These are phyloP conservation scores for Blastobotrys malaysiensis DNA, from an alignment of 1,139 yeast genomes.

Conservation along the genomic window DNA sequence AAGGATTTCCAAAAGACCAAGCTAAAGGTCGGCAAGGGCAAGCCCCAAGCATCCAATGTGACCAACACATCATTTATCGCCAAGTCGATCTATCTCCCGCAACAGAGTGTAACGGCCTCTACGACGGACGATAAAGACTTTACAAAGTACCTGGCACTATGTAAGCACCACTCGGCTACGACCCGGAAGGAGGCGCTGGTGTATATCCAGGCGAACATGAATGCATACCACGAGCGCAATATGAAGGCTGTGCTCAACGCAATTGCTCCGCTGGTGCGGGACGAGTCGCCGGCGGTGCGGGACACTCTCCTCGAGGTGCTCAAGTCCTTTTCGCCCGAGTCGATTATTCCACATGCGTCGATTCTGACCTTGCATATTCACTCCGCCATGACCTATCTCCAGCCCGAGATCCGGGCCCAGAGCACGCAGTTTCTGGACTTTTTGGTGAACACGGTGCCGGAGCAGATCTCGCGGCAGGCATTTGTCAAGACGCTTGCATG, in stretches of 20 bases:
- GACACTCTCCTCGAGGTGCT: slow-evolving; percentile 51
- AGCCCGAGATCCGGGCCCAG: slow-evolving; percentile 64
- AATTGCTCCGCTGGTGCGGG: slow-evolving; percentile 54
- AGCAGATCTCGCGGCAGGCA: slow-evolving; percentile 30
- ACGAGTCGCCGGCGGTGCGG: slow-evolving; percentile 61
- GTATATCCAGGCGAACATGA: slow-evolving; percentile 18
- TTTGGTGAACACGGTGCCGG: slow-evolving; percentile 39
- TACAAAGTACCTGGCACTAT: slow-evolving; percentile 47
- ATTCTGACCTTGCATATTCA: slow-evolving; percentile 70
- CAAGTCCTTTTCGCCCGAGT: slow-evolving; percentile 36
- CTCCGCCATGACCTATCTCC: slow-evolving; percentile 92
- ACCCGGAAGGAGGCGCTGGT: slow-evolving; percentile 71
- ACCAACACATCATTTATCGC: slow-evolving; percentile 85
- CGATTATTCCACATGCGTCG: slow-evolving; percentile 63
- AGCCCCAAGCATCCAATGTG: slow-evolving; percentile 61
- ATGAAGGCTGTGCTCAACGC: slow-evolving; percentile 55
- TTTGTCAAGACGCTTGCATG: slow-evolving; percentile 34
- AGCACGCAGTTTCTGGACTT: slow-evolving; percentile 59
- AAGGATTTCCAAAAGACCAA: slow-evolving; percentile 77
- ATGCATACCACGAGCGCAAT: slow-evolving; percentile 24
- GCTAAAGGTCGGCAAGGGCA: slow-evolving; percentile 82
- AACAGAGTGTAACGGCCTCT: slow-evolving; percentile 25
- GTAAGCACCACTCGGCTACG: slow-evolving; percentile 69
- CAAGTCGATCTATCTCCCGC: slow-evolving; percentile 38
- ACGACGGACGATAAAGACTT: slow-evolving; percentile 25